These are phyloP conservation scores for Beauveria medogensis DNA, from an alignment of 2,329 filamentous ascomycete species.

Conservation along the genomic window DNA sequence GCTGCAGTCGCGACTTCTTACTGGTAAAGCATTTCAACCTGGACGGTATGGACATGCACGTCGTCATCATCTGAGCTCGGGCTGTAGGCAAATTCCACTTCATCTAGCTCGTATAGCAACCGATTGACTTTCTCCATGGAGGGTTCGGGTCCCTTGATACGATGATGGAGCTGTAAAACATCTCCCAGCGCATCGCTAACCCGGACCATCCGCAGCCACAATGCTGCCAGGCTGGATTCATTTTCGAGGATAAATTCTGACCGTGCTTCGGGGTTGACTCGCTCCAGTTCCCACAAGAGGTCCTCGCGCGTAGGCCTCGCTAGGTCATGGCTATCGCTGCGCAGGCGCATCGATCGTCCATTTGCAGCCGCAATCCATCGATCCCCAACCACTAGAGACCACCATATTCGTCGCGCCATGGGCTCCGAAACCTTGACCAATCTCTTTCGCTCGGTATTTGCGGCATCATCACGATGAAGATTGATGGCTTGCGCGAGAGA, in stretches of 20 bases:
- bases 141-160: neutral
- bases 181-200: neutral
- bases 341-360: conserved; percentile 7
- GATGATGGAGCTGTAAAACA: neutral
- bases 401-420: conserved; percentile 3
- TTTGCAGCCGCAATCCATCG: conserved; percentile 6
- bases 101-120: neutral
- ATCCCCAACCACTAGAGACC: conserved; percentile 1
- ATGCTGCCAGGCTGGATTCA: neutral
- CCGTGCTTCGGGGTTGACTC: neutral
- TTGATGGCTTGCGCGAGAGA: neutral
- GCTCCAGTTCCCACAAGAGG: neutral
- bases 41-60: neutral
- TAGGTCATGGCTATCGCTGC: conserved; percentile 1
- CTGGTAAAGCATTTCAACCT: neutral
- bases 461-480: neutral
- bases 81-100: neutral
- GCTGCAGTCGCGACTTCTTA: neutral
- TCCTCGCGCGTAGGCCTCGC: neutral
- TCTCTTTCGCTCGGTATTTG: neutral
- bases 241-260: neutral
- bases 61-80: neutral
- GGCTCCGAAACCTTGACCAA: neutral
- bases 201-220: conserved; percentile 1
- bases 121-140: neutral